A percentile compares a stretch with the other conserved stretches of the same genome.
These are phyloP conservation scores for Neurospora hispaniola DNA, from an alignment of 495 filamentous ascomycete species.

Conservation along the genomic window DNA sequence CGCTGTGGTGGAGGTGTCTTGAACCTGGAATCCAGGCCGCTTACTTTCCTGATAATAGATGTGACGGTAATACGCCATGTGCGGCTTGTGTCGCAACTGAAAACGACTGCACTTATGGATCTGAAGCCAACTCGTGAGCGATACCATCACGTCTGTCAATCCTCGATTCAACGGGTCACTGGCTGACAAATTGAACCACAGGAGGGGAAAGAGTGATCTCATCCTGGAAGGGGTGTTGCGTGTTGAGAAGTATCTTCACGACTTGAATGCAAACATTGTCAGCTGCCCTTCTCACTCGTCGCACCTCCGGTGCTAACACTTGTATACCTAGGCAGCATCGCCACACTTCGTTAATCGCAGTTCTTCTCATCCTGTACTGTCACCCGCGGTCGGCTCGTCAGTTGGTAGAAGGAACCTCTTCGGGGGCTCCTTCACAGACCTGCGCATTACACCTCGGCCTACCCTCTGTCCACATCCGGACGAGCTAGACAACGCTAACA, in stretches of 20 bases:
- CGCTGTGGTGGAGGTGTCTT: background rate
- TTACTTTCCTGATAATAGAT: conserved; percentile 10
- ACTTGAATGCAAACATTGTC: conserved; percentile 17
- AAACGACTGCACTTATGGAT: conserved; percentile 24
- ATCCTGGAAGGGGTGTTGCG: conserved; percentile 26
- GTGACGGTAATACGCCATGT: conserved; percentile 26
- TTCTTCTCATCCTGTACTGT: background rate
- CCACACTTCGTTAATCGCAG: background rate
- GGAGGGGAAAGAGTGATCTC: conserved; percentile 25
- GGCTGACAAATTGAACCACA: conserved; percentile 2
- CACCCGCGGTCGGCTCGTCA: conserved; percentile 1
- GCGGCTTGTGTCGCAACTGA: conserved; percentile 17
- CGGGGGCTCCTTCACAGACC: conserved; percentile 8
- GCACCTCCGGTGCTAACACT: background rate
- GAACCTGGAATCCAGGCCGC: background rate
- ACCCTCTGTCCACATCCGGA: background rate
- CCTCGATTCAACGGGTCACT: background rate
- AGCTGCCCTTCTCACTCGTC: background rate
- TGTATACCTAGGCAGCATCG: background rate
- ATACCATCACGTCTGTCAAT: background rate
- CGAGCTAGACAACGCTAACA: conserved; percentile 4
- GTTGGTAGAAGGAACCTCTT: conserved; percentile 10
- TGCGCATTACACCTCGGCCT: background rate
- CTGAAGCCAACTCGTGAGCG: conserved; percentile 17
- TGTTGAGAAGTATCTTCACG: conserved; percentile 18